Conservation (phyloP, 75 land plant genomes). For the Gnetum montanum region DNA sequence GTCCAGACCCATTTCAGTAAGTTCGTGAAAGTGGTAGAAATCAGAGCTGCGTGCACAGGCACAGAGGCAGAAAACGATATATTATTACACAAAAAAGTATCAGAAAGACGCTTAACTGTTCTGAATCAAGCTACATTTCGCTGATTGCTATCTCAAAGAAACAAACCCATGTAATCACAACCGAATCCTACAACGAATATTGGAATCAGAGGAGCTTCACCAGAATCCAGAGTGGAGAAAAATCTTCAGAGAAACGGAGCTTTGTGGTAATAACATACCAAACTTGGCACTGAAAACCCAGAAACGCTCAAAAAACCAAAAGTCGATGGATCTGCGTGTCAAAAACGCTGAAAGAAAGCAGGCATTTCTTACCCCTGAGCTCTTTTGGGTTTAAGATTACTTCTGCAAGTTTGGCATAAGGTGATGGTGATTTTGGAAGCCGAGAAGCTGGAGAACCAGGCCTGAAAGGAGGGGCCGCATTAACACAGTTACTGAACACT, state of each 20-base stretch:
- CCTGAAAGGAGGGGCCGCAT: slow-evolving; percentile 9
- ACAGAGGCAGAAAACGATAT: too few relatives aligned
- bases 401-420: slow-evolving; percentile 11
- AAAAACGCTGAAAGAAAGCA: slow-evolving; percentile 1
- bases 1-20: slow-evolving; percentile 41
- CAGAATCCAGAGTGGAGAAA: background rate
- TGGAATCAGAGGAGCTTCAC: slow-evolving; percentile 1
- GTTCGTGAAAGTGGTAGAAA: slow-evolving; percentile 14
- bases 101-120: too few relatives aligned
- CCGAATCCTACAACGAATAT: background rate
- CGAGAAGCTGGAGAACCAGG: slow-evolving; percentile 1
- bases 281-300: too few relatives aligned
- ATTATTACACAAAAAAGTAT: too few relatives aligned
- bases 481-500: too few relatives aligned
- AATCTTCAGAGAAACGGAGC: background rate
- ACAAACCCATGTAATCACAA: background rate
- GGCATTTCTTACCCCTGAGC: slow-evolving; percentile 4
- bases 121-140: too few relatives aligned
- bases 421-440: background rate
- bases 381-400: slow-evolving; percentile 5
- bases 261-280: background rate
- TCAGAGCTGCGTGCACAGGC: slow-evolving; percentile 1
- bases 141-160: too few relatives aligned
- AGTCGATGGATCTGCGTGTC: background rate
- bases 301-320: background rate